Evolutionary conservation across 2,329 filamentous ascomycete genomes (phyloP).

Genomic region (Calonectria montana): DNA sequence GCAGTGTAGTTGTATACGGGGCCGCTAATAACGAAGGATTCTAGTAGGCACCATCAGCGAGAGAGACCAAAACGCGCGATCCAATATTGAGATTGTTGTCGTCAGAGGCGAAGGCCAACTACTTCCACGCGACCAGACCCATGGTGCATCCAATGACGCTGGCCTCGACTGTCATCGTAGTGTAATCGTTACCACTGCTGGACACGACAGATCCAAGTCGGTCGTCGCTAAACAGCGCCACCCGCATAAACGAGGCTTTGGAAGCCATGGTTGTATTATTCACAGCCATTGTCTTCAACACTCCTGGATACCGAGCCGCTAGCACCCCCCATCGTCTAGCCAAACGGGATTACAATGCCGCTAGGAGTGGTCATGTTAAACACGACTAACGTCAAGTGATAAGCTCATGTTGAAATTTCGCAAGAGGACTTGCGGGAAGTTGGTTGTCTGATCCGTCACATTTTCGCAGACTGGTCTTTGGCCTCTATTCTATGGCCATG

Average conservation of each 20-base stretch:
- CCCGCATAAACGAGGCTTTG: neutral
- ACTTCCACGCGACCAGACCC: neutral
- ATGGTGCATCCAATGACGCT: neutral
- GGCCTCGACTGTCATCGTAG: neutral
- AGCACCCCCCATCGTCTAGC: neutral
- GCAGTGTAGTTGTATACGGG: neutral
- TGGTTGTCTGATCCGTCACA: neutral
- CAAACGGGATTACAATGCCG: neutral
- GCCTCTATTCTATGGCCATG: too few relatives aligned
- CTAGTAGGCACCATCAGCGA: neutral
- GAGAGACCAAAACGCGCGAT: neutral
- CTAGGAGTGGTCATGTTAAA: neutral
- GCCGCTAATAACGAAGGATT: neutral
- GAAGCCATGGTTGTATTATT: neutral
- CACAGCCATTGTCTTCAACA: neutral
- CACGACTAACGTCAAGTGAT: neutral
- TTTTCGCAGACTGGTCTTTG: neutral
- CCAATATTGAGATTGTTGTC: neutral
- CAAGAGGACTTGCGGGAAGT: neutral
- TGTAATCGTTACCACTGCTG: too few relatives aligned
- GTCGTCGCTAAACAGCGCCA: neutral
- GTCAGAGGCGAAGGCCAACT: neutral
- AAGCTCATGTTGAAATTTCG: neutral
- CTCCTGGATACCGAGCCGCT: neutral
- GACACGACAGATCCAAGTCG: neutral